Conservation (phyloP, 192 early-diverging fungal genomes). For the Chytriomyces sp. region DNA sequence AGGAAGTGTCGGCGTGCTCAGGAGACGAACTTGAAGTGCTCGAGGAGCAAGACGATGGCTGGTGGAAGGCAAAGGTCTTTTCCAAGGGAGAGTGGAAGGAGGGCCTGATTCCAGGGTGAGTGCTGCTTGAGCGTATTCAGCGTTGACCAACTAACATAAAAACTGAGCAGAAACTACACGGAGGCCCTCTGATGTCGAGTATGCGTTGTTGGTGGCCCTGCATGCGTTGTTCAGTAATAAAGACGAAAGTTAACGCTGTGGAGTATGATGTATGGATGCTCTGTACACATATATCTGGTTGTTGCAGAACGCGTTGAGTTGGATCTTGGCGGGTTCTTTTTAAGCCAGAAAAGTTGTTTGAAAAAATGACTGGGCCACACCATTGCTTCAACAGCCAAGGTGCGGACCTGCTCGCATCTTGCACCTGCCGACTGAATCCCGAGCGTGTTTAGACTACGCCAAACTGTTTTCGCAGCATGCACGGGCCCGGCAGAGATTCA, state of each 20-base stretch:
- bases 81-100: slow-evolving; percentile 32
- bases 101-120: slow-evolving; percentile 44
- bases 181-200: too few relatives aligned
- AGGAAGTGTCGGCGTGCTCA: slow-evolving; percentile 38
- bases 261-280: too few relatives aligned
- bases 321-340: too few relatives aligned
- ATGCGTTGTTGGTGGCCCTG: too few relatives aligned
- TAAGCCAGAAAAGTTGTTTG: too few relatives aligned
- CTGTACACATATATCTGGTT: too few relatives aligned
- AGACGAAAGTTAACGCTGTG: too few relatives aligned
- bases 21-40: slow-evolving; percentile 48
- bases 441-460: slow-evolving; percentile 26
- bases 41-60: slow-evolving; percentile 55
- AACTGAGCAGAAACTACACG: too few relatives aligned
- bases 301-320: too few relatives aligned
- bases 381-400: neutral
- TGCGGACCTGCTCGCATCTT: neutral
- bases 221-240: too few relatives aligned
- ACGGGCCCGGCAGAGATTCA: slow-evolving; percentile 25
- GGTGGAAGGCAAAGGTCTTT: slow-evolving; percentile 43
- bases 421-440: neutral
- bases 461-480: slow-evolving; percentile 34
- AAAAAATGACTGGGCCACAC: too few relatives aligned
- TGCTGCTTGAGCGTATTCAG: neutral
- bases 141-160: too few relatives aligned